These are phyloP conservation scores for Turnera subulata DNA, from an alignment of 345 rosid genomes.

Conservation along the genomic window DNA sequence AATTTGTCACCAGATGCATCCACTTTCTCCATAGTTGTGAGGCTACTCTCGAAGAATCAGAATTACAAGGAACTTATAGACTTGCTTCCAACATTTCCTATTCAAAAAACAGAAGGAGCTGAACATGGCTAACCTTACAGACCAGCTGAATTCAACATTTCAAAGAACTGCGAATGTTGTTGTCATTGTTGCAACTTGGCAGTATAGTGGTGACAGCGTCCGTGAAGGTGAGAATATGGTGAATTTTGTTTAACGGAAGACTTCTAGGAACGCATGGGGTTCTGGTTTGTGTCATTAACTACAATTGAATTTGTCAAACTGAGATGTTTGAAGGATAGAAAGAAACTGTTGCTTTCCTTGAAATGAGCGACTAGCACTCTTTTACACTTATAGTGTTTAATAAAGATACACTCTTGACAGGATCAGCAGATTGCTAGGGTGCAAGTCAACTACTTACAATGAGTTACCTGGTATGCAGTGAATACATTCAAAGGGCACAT, in stretches of 20 bases:
- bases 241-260: background rate
- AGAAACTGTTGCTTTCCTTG: no score
- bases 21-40: conserved; percentile 19
- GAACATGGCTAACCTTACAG: background rate
- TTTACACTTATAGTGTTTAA: no score
- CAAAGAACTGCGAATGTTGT: background rate
- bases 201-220: background rate
- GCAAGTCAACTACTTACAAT: no score
- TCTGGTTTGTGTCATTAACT: background rate
- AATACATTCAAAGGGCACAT: no score
- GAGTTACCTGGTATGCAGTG: no score
- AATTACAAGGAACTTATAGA: conserved; percentile 16
- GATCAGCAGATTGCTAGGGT: no score
- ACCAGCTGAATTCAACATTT: background rate
- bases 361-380: no score
- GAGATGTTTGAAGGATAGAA: background rate
- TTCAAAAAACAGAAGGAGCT: background rate
- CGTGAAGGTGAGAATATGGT: background rate
- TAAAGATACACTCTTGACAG: no score
- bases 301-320: no score
- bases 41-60: conserved; percentile 26
- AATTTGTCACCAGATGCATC: conserved; percentile 22
- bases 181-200: background rate
- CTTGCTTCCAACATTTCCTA: conserved; percentile 32
- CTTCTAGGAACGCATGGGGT: background rate